A percentile compares a stretch with the other conserved stretches of the same genome.
These are phyloP conservation scores for Globisporangium megalacanthum DNA, from an alignment of 352 stramenopile genomes.

Conservation along the genomic window DNA sequence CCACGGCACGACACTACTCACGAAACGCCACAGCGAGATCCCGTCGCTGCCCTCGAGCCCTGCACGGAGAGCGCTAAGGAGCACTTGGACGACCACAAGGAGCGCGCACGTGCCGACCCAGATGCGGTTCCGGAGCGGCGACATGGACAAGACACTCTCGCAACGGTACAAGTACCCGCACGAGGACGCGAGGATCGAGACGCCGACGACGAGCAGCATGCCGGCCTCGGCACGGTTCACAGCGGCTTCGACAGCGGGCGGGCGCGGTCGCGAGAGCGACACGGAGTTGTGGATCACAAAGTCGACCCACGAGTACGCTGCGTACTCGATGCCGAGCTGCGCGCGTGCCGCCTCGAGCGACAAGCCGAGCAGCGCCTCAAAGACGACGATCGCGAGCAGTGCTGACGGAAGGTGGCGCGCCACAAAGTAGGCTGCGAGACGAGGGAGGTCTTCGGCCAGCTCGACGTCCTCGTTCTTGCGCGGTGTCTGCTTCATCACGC, in stretches of 20 bases:
- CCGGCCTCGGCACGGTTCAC: constrained; percentile 69
- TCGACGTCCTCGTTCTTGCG: constrained; percentile 79
- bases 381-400: constrained; percentile 51
- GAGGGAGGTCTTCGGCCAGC: constrained; percentile 48
- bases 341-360: constrained; percentile 39
- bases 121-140: constrained; percentile 65
- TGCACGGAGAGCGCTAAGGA: constrained; percentile 35
- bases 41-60: constrained; percentile 43
- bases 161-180: constrained; percentile 72
- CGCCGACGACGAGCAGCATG: constrained; percentile 62
- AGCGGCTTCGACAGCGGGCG: constrained; percentile 38
- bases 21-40: constrained; percentile 44
- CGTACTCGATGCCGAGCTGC: constrained; percentile 18
- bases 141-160: constrained; percentile 62
- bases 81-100: constrained; percentile 44
- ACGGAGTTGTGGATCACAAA: constrained; percentile 51
- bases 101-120: constrained; percentile 38
- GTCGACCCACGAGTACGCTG: constrained; percentile 48
- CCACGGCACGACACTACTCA: constrained; percentile 46
- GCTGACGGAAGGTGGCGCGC: constrained; percentile 61
- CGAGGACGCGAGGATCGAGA: constrained; percentile 67
- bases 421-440: constrained; percentile 65
- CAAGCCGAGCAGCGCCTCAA: constrained; percentile 65
- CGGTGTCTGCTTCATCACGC: constrained; percentile 80
- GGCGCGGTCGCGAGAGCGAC: constrained; percentile 40